These are phyloP conservation scores for Diaporthe citriasiana DNA, from an alignment of 2,329 filamentous ascomycete genomes.

Conservation along the genomic window DNA sequence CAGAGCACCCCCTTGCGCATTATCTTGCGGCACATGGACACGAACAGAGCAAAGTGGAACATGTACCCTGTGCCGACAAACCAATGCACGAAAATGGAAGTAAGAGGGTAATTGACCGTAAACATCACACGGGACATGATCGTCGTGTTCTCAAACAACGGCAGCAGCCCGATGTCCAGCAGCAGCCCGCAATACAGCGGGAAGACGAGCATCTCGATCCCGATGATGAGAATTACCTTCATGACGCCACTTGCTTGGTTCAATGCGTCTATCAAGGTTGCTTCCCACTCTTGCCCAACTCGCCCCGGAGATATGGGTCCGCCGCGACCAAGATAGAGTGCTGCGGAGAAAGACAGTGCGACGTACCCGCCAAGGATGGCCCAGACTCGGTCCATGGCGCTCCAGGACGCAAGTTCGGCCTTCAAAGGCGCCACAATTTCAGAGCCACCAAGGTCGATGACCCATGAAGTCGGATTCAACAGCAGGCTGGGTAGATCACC, in stretches of 20 bases:
- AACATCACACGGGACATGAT: slow-evolving; percentile 84
- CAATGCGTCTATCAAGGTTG: slow-evolving; percentile 83
- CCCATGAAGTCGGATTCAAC: slow-evolving; percentile 68
- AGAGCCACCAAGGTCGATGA: slow-evolving; percentile 67
- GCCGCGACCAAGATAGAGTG: slow-evolving; percentile 83
- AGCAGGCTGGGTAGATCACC: slow-evolving; percentile 53
- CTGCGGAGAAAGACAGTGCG: slow-evolving; percentile 80
- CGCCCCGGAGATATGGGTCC: slow-evolving; percentile 74
- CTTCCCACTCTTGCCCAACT: slow-evolving; percentile 76
- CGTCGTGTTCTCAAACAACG: slow-evolving; percentile 87
- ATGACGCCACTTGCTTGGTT: slow-evolving; percentile 96
- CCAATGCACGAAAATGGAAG: slow-evolving; percentile 97
- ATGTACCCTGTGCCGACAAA: slow-evolving; percentile 99
- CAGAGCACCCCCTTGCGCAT: slow-evolving; percentile 94
- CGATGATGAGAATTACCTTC: slow-evolving; percentile 98
- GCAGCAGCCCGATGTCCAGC: slow-evolving; percentile 88
- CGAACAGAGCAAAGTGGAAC: slow-evolving; percentile 99
- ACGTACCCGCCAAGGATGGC: slow-evolving; percentile 87
- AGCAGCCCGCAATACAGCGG: slow-evolving; percentile 95
- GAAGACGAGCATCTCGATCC: slow-evolving; percentile 98
- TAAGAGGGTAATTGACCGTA: slow-evolving; percentile 83
- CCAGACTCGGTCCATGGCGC: slow-evolving; percentile 72
- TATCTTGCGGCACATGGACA: slow-evolving; percentile 98
- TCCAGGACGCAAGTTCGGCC: slow-evolving; percentile 76
- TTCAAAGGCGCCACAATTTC: slow-evolving; percentile 60